phyloP scores from a whole-genome alignment of 2,329 filamentous ascomycete genomes.

The Fusarium austroafricanum region DNA sequence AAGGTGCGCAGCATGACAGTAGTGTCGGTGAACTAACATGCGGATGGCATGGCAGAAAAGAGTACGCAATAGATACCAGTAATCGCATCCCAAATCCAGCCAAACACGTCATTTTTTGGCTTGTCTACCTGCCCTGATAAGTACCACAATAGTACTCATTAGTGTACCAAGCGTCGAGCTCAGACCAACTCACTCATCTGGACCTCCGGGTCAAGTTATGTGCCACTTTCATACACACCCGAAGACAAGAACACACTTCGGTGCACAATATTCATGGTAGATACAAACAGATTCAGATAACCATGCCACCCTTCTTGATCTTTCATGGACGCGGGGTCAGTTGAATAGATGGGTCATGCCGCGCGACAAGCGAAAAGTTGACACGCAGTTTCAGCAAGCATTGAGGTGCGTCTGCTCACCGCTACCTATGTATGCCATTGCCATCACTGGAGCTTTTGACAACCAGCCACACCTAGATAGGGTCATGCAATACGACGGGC shows the following conservation, averaged over 20 bases:
- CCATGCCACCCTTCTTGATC: not conserved
- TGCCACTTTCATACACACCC: slow-evolving; percentile 41
- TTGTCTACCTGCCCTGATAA: not conserved
- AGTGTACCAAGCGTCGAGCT: slow-evolving; percentile 2
- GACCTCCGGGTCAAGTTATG: slow-evolving; percentile 39
- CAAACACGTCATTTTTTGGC: not conserved
- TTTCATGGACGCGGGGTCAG: slow-evolving; percentile 11
- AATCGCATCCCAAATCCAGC: not conserved
- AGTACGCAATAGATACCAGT: slow-evolving; percentile 18
- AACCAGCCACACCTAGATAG: slow-evolving; percentile 6
- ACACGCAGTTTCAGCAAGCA: slow-evolving; percentile 3
- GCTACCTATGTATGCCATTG: slow-evolving; percentile 12
- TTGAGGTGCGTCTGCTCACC: slow-evolving; percentile 31
- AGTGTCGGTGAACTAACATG: slow-evolving; percentile 23
- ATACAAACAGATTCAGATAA: not conserved
- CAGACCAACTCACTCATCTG: slow-evolving; percentile 8
- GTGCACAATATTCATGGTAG: not conserved
- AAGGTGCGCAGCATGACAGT: slow-evolving; percentile 15
- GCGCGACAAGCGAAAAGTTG: slow-evolving; percentile 5
- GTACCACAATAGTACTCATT: slow-evolving; percentile 3
- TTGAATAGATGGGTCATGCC: not conserved
- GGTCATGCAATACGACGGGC: slow-evolving; percentile 8
- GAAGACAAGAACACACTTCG: slow-evolving; percentile 29
- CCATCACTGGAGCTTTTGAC: not conserved
- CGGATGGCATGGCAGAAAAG: not conserved